Percentiles rank a stretch among this genome's conserved stretches.
phyloP scores from a whole-genome alignment of 1,284 basidiomycete species.

The Tilletiaria anomala region DNA sequence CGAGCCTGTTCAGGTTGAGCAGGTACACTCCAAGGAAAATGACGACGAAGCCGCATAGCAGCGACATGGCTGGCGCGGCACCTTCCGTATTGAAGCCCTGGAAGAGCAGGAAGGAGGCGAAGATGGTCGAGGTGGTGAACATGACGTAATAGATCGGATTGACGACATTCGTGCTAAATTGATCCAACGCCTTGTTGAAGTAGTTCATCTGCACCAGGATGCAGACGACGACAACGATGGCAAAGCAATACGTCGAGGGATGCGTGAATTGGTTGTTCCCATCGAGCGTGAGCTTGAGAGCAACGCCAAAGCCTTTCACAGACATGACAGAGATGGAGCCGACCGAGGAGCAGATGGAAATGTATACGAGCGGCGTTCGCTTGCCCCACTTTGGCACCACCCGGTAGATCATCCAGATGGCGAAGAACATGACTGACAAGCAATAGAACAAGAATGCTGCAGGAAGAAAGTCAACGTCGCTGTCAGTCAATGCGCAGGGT shows the following conservation, averaged over 20 bases:
- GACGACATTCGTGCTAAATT: conserved; percentile 93
- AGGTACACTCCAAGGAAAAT: conserved; percentile 38
- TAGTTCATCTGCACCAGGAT: conserved; percentile 97
- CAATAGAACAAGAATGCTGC: conserved; percentile 56
- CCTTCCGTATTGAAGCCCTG: conserved; percentile 87
- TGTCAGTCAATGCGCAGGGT: neutral
- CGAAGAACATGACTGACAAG: conserved; percentile 63
- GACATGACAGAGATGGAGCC: conserved; percentile 77
- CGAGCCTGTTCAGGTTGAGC: conserved; percentile 33
- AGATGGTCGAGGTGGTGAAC: conserved; percentile 89
- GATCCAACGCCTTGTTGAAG: conserved; percentile 96
- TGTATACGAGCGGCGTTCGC: conserved; percentile 76
- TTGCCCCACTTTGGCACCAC: conserved; percentile 78
- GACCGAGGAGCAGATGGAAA: conserved; percentile 80
- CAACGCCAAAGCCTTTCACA: conserved; percentile 90
- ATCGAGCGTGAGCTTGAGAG: conserved; percentile 80
- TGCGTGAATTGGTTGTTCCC: conserved; percentile 94
- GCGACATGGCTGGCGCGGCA: conserved; percentile 45
- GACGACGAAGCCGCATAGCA: conserved; percentile 36
- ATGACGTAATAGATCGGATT: conserved; percentile 98
- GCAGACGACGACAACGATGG: conserved; percentile 64
- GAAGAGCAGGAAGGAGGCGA: conserved; percentile 89
- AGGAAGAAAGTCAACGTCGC: neutral
- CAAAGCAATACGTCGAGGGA: conserved; percentile 87
- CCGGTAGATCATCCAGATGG: conserved; percentile 65